phyloP scores from a whole-genome alignment of 2,329 filamentous ascomycete species.

The Fusarium sp. region DNA sequence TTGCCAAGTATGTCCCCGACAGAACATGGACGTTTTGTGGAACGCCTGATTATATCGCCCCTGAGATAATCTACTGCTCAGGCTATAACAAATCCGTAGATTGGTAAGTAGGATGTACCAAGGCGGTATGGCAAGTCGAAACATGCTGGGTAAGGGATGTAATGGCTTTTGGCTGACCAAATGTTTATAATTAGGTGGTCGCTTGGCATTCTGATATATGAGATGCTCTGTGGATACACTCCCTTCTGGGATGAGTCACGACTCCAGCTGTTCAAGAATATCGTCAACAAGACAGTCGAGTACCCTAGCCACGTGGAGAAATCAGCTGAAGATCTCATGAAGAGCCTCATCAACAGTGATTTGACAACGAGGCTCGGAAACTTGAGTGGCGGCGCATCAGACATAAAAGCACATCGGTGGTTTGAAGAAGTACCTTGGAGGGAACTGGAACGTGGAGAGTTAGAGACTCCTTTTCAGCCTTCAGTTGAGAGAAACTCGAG shows the following conservation, averaged over 20 bases:
- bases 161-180: slow-evolving; percentile 3
- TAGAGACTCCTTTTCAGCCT: slow-evolving; percentile 96
- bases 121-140: neutral
- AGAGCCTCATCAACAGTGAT: slow-evolving; percentile 91
- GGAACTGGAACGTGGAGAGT: slow-evolving; percentile 90
- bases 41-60: slow-evolving; percentile 95
- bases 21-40: slow-evolving; percentile 99
- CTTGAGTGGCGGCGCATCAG: slow-evolving; percentile 85
- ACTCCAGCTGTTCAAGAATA: slow-evolving; percentile 99
- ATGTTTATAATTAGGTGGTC: slow-evolving; percentile 81
- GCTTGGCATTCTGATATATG: slow-evolving; percentile 95
- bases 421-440: slow-evolving; percentile 99
- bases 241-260: slow-evolving; percentile 98
- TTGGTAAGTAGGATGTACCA: slow-evolving; percentile 72
- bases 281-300: slow-evolving; percentile 92
- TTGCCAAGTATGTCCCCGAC: slow-evolving; percentile 96
- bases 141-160: neutral
- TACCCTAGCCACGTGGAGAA: slow-evolving; percentile 95
- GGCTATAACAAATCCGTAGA: slow-evolving; percentile 99
- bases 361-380: slow-evolving; percentile 95
- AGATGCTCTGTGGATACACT: slow-evolving; percentile 99
- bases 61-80: slow-evolving; percentile 96
- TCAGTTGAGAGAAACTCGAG: slow-evolving; percentile 92
- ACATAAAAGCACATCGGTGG: slow-evolving; percentile 96
- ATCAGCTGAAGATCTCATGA: slow-evolving; percentile 91